These are phyloP conservation scores for Tetragonia tetragonoides DNA, from an alignment of 148 eudicot species.

Conservation along the genomic window DNA sequence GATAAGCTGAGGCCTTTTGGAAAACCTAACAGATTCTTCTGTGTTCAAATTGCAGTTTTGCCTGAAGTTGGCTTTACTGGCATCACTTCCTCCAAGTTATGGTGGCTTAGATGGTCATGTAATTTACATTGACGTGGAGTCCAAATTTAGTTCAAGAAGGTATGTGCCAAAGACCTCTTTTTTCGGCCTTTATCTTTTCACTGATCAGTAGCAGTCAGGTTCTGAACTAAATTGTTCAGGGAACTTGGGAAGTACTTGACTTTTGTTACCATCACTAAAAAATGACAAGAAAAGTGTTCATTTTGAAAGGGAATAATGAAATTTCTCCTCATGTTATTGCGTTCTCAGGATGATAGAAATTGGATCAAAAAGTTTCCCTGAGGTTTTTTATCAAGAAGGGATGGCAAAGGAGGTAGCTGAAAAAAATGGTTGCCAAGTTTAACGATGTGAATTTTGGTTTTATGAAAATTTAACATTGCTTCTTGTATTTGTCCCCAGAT, in stretches of 20 bases:
- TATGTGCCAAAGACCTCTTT: conserved; percentile 17
- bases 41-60: conserved; percentile 58
- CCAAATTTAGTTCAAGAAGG: conserved; percentile 91
- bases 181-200: not conserved
- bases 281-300: not conserved
- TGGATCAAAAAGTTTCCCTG: conserved; percentile 80
- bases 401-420: conserved; percentile 68
- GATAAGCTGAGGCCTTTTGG: not conserved
- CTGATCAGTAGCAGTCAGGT: not conserved
- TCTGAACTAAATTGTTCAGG: not conserved
- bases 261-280: not conserved
- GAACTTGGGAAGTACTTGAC: not conserved
- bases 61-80: conserved; percentile 77
- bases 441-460: conserved; percentile 1
- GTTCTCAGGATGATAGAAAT: conserved; percentile 71
- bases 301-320: not conserved
- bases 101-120: conserved; percentile 85
- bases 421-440: not conserved
- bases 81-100: conserved; percentile 69
- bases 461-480: not conserved
- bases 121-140: conserved; percentile 83
- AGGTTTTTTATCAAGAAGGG: conserved; percentile 66
- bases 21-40: not conserved
- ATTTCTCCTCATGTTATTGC: conserved; percentile 7
- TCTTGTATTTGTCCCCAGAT: conserved; percentile 42